These are phyloP conservation scores for Pichia sp. DNA, from an alignment of 1,139 yeast genomes.

Conservation along the genomic window DNA sequence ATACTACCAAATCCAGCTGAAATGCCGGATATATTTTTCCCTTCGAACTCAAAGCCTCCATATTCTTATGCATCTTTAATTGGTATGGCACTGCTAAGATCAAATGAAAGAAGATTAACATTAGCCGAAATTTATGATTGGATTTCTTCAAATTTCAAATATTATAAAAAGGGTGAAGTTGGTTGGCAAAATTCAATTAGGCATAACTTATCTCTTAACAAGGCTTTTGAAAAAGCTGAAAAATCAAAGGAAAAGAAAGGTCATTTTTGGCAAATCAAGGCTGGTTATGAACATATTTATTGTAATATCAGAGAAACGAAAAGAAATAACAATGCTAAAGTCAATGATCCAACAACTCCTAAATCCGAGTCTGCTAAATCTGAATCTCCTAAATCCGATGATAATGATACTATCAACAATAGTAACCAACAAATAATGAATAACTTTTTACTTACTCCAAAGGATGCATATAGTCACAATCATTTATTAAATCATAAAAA, in stretches of 20 bases:
- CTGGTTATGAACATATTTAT: constrained; percentile 78
- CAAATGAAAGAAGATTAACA: constrained; percentile 74
- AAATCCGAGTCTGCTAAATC: constrained; percentile 4
- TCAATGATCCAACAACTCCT: background rate
- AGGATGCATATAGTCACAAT: background rate
- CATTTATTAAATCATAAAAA: background rate
- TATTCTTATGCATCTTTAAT: constrained; percentile 90
- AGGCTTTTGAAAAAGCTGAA: constrained; percentile 83
- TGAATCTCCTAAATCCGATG: background rate
- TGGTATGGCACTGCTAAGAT: constrained; percentile 87
- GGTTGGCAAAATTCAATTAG: constrained; percentile 92
- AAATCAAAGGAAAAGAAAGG: constrained; percentile 96
- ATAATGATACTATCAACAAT: background rate
- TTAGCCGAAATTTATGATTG: constrained; percentile 87
- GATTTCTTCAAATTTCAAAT: constrained; percentile 83
- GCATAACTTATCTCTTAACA: constrained; percentile 73
- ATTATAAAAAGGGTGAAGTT: constrained; percentile 77
- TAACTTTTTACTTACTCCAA: background rate
- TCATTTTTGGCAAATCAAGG: constrained; percentile 88
- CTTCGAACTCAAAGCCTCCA: constrained; percentile 61
- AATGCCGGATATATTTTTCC: constrained; percentile 26
- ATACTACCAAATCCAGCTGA: constrained; percentile 29
- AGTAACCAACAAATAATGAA: background rate
- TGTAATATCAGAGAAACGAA: constrained; percentile 47
- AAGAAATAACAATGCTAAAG: constrained; percentile 10